Base-by-base conservation (phyloP, 2,329 filamentous ascomycete species). In the Ascocoryne sarcoides region DNA sequence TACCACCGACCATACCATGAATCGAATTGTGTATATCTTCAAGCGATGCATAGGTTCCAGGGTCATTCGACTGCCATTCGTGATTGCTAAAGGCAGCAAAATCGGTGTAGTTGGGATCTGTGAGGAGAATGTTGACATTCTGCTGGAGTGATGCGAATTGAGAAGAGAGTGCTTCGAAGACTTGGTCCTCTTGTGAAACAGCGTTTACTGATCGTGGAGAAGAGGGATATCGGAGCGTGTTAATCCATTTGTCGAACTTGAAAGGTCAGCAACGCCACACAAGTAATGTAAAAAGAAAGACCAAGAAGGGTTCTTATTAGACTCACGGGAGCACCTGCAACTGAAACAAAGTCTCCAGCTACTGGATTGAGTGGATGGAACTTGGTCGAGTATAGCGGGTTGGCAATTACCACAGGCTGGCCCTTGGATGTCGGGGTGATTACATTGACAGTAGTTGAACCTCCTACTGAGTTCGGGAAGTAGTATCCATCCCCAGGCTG, bases 41-140 rank as follows among this genome's bases (percentile, higher is more conserved):
- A 19, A 82, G 60, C 30, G 44, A 51, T 14, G 44, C 50, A 32
- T 43, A 49, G 2, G 45, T 51, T 4, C 47, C 45, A 5, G 45
- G 45, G 3, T 40, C 42, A 31, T 48, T 43, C 3, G 42, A n/a
- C 18, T 68, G 67, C 71, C 73, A 79, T 2, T 70, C 73, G 53
- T 84, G 78, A 54, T 80, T 87, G 53, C 79, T 79, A 56, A 87
- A 84, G 15, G 73, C 66, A 15, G 75, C 75, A 56, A 79, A 84
- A 47, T 83, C 73, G 36, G 71, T 67, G 56, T 84, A 85, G 43
- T 73, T 76, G 5, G 79, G 52, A 35, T 53, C 52, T n/a, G 41
- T 53, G 39, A 54, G 43, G 5, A 55, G 39, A 10, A 54, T 43
- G 19, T 52, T 49, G 9, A 54, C 36, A 28, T 50, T 51, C 8